Evolutionary conservation across 1,284 basidiomycete species (phyloP).

Genomic region (Cronartium ribicola): DNA sequence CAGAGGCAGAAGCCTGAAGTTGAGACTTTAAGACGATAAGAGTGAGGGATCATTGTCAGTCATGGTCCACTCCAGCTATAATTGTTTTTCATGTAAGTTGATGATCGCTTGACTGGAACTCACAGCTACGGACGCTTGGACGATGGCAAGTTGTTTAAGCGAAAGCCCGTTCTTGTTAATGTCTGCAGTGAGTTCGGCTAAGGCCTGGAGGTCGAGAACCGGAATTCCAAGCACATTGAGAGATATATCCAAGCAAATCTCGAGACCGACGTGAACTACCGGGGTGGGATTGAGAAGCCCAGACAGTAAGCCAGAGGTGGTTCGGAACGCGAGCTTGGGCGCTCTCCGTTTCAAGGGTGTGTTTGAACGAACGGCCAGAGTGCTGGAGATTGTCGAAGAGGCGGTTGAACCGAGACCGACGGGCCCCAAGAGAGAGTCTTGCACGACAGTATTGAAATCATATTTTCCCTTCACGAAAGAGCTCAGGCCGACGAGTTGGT

Average conservation of each 20-base stretch:
- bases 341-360: not conserved
- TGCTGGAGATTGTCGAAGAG: not conserved
- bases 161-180: conserved; percentile 21
- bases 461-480: not conserved
- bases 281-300: not conserved
- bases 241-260: conserved; percentile 38
- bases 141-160: conserved; percentile 13
- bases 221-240: conserved; percentile 30
- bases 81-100: not conserved
- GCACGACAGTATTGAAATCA: not conserved
- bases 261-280: not conserved
- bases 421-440: not conserved
- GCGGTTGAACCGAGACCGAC: not conserved
- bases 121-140: conserved; percentile 24
- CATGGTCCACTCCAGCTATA: not conserved
- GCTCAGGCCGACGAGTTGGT: not conserved
- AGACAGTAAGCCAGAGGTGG: too few species aligned
- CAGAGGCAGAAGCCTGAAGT: conserved; percentile 8
- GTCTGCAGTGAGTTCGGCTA: conserved; percentile 10
- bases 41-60: not conserved
- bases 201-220: conserved; percentile 5
- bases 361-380: not conserved
- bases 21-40: not conserved
- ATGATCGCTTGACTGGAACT: not conserved
- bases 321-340: not conserved